Conservation (phyloP, 2,329 filamentous ascomycete species). For the Aspergillus sp. region DNA sequence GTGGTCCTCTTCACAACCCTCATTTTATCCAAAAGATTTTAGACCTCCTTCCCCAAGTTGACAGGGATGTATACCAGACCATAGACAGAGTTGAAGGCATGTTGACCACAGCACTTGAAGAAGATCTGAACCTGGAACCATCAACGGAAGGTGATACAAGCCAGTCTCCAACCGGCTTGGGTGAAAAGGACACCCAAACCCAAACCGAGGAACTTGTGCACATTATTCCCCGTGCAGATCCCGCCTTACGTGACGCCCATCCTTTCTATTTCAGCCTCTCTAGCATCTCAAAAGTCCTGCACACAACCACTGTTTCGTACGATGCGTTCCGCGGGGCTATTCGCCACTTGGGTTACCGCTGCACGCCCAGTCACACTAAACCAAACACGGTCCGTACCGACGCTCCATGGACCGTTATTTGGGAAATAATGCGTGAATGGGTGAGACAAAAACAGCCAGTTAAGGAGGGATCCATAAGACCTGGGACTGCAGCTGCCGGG, state of each 20-base stretch:
- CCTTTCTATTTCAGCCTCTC: slow-evolving; percentile 87
- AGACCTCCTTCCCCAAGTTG: slow-evolving; percentile 65
- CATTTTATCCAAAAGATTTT: slow-evolving; percentile 80
- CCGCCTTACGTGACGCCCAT: slow-evolving; percentile 67
- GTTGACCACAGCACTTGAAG: slow-evolving; percentile 84
- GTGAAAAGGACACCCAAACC: slow-evolving; percentile 11
- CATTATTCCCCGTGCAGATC: slow-evolving; percentile 52
- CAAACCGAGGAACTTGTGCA: slow-evolving; percentile 24
- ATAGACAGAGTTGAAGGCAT: slow-evolving; percentile 82
- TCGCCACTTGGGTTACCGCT: slow-evolving; percentile 74
- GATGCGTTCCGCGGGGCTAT: slow-evolving; percentile 79
- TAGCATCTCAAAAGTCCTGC: slow-evolving; percentile 71
- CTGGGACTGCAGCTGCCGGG: slow-evolving; percentile 68
- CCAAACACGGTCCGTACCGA: slow-evolving; percentile 90
- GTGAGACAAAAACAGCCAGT: slow-evolving; percentile 75
- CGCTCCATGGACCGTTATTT: slow-evolving; percentile 84
- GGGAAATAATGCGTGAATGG: slow-evolving; percentile 94
- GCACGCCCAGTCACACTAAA: slow-evolving; percentile 84
- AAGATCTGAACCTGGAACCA: slow-evolving; percentile 47
- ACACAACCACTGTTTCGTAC: slow-evolving; percentile 76
- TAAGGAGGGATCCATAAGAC: slow-evolving; percentile 68
- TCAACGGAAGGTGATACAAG: slow-evolving; percentile 9
- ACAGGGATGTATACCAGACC: slow-evolving; percentile 74
- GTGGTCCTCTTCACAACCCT: slow-evolving; percentile 79
- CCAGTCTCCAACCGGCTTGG: slow-evolving; percentile 8